A percentile compares a stretch with the other conserved stretches of the same genome.
Evolutionary conservation across 164 flowering plant species (phyloP).

Genomic region (Vitis rotundifolia): DNA sequence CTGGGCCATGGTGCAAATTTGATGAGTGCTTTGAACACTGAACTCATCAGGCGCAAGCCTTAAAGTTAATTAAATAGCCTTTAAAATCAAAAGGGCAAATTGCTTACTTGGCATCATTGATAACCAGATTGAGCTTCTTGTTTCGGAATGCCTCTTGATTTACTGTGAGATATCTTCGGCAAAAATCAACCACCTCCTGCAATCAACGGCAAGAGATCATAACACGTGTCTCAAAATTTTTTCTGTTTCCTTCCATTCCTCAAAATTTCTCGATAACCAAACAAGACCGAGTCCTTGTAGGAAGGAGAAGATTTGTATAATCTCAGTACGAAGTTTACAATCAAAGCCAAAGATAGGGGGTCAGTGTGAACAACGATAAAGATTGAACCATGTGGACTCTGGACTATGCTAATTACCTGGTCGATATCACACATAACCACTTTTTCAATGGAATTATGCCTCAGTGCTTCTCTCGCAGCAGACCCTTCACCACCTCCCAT

Average conservation of each 20-base stretch:
- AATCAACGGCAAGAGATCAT: background rate
- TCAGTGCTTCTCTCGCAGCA: slow-evolving; percentile 78
- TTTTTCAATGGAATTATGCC: slow-evolving; percentile 61
- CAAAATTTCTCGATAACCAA: too few species aligned
- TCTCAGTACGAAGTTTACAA: too few species aligned
- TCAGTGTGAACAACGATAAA: background rate
- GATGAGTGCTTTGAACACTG: too few species aligned
- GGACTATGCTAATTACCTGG: slow-evolving; percentile 37
- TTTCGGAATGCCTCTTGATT: slow-evolving; percentile 66
- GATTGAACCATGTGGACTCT: background rate
- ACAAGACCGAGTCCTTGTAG: too few species aligned
- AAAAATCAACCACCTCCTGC: slow-evolving; percentile 93
- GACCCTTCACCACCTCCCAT: slow-evolving; percentile 99
- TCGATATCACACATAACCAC: slow-evolving; percentile 95
- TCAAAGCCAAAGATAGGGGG: too few species aligned
- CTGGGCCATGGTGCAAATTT: too few species aligned
- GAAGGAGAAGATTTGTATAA: background rate
- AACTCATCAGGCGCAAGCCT: too few species aligned
- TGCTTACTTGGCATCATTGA: slow-evolving; percentile 79
- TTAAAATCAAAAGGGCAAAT: background rate
- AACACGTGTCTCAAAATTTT: too few species aligned
- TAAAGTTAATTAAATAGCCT: background rate
- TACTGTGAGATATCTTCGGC: slow-evolving; percentile 50
- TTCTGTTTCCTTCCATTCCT: too few species aligned
- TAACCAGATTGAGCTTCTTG: slow-evolving; percentile 66